Evolutionary conservation across 1,284 basidiomycete genomes (phyloP), one percentile per base, ranked within the genome.

Genomic region (Nidula niveotomentosa): DNA sequence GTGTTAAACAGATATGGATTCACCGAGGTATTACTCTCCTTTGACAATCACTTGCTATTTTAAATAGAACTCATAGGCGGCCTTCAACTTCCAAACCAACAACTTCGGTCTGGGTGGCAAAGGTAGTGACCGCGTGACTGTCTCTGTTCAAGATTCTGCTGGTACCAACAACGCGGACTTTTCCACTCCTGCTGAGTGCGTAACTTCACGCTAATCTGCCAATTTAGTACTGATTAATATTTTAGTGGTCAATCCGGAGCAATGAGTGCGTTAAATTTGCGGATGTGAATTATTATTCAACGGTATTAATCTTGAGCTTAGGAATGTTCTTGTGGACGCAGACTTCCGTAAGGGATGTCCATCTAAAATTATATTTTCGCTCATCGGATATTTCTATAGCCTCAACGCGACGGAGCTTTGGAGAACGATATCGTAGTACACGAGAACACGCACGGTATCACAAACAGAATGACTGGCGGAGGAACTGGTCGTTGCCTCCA

Each of bases 391-490:
- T 3, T 52, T 12, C 51, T 34, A 6, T 13, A 60, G 53, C 68
- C 62, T 7, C 23, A 64, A 18, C 72, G 76, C 39, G 76, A 78
- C 56, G 76, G 75, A 17, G 66, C 72, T 1, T 60, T 78, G 49
- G 73, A 77, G 60, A 76, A 77, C 61, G 76, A 76, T 53, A 73
- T 79, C 44, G 58, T 76, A 46, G 56, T 67, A n/a, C 77, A 78
- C 61, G 76, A 77, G 61, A 69, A 69, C 51, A 76, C 74, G 1
- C 77, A 79, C 59, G 76, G 77, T 6, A 68, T 77, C 44, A 74
- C 74, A 18, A 76, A 75, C 62, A 72, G 76, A 23, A 62, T 79
- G 67, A 78, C 76, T 9, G 76, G 77, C n/a, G 76, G 77, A 36
- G 77, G 76, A 6, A 78, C 75, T 15, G 76, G 69, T 12, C 60